Conservation (phyloP, 345 rosid genomes). For the Aquilaria malaccensis region DNA sequence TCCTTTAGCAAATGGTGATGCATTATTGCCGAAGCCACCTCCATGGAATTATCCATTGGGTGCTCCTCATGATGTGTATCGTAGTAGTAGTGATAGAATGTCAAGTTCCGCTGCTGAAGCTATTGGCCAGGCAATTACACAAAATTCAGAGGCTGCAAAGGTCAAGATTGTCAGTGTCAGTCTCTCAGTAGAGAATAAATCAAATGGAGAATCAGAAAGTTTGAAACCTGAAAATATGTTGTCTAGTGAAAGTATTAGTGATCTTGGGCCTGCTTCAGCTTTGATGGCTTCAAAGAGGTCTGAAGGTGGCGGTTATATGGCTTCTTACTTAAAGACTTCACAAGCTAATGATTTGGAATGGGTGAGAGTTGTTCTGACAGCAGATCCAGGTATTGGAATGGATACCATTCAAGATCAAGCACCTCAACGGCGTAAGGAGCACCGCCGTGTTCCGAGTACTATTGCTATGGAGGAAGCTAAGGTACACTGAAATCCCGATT, state of each 20-base stretch:
- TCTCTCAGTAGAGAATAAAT: constrained; percentile 53
- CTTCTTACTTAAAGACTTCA: constrained; percentile 4
- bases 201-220: constrained; percentile 18
- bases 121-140: constrained; percentile 98
- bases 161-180: constrained; percentile 61
- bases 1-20: constrained; percentile 98
- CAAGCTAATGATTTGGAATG: constrained; percentile 60
- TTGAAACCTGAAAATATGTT: constrained; percentile 14
- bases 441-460: constrained; percentile 99
- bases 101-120: constrained; percentile 93
- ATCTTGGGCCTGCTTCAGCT: constrained; percentile 15
- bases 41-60: constrained; percentile 99
- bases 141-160: constrained; percentile 52
- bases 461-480: constrained; percentile 96
- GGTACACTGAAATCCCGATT: constrained; percentile 32
- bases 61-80: constrained; percentile 92
- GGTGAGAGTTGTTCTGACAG: constrained; percentile 88
- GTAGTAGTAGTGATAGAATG: constrained; percentile 95
- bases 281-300: constrained; percentile 9
- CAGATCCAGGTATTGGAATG: constrained; percentile 73
- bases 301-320: too few relatives aligned
- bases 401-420: constrained; percentile 62
- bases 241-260: constrained; percentile 15
- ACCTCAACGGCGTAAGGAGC: constrained; percentile 71
- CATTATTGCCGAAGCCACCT: constrained; percentile 90